These are phyloP conservation scores for Cavenderia fasciculata DNA, from an alignment of 78 protist species.

Conservation along the genomic window DNA sequence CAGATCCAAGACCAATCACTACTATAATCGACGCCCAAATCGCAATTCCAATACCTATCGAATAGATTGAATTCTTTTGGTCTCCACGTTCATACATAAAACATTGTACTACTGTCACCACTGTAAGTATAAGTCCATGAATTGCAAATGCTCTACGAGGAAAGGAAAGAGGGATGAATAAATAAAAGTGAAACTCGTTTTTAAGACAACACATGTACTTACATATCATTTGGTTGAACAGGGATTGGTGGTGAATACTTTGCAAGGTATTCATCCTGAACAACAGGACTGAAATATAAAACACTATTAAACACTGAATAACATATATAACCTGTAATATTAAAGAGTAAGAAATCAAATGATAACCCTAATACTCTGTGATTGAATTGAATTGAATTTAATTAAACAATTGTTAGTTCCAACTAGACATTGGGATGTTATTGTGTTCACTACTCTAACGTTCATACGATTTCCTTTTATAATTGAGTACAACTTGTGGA, in stretches of 20 bases:
- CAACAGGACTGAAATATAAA: conserved; percentile 31
- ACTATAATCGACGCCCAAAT: conserved; percentile 42
- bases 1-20: conserved; percentile 1
- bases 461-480: conserved; percentile 49
- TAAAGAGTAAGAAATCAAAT: conserved; percentile 84
- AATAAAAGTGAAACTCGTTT: background rate
- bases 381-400: background rate
- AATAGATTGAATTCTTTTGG: conserved; percentile 34
- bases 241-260: conserved; percentile 66
- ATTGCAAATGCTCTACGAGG: conserved; percentile 83
- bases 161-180: background rate
- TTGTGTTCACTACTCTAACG: background rate
- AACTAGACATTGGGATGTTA: background rate
- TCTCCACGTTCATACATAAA: conserved; percentile 80
- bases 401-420: background rate
- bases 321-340: conserved; percentile 89
- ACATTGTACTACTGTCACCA: conserved; percentile 81
- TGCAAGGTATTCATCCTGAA: conserved; percentile 60
- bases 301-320: conserved; percentile 81
- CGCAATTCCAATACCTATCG: background rate
- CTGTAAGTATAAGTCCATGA: conserved; percentile 85
- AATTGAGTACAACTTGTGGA: conserved; percentile 90
- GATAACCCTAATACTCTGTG: conserved; percentile 85
- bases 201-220: background rate
- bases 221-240: conserved; percentile 90